These are phyloP conservation scores for Candida coleopterorum DNA, from an alignment of 805 yeast genomes.

Conservation along the genomic window DNA sequence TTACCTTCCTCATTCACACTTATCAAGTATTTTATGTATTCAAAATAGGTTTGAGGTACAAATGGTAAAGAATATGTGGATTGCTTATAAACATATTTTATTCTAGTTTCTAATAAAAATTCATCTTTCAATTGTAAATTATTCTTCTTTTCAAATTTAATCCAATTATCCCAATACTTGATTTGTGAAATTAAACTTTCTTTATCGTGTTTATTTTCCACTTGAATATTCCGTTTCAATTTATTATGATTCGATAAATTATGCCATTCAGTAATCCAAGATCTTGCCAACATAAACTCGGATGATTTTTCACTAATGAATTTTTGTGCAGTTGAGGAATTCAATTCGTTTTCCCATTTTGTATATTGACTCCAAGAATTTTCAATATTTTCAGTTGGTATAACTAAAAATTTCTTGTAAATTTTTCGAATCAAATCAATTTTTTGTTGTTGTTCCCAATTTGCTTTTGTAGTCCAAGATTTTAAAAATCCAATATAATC, in stretches of 20 bases:
- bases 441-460: conserved; percentile 83
- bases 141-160: conserved; percentile 72
- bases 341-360: conserved; percentile 74
- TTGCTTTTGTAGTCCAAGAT: conserved; percentile 70
- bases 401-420: conserved; percentile 62
- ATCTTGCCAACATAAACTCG: conserved; percentile 82
- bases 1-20: conserved; percentile 33
- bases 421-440: conserved; percentile 70
- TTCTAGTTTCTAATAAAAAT: conserved; percentile 44
- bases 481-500: conserved; percentile 78
- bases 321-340: conserved; percentile 75
- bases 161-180: conserved; percentile 66
- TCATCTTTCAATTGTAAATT: conserved; percentile 56
- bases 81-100: conserved; percentile 68
- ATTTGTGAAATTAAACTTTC: conserved; percentile 38
- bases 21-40: conserved; percentile 41
- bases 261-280: conserved; percentile 69
- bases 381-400: conserved; percentile 76
- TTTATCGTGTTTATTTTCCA: conserved; percentile 17
- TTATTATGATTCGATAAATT: conserved; percentile 49
- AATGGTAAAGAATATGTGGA: conserved; percentile 58
- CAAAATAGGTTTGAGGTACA: conserved; percentile 75
- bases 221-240: conserved; percentile 38
- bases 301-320: conserved; percentile 78
- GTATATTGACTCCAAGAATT: conserved; percentile 77